Base-by-base conservation (phyloP, 495 filamentous ascomycete species). In the Achaetomiella virescens region DNA sequence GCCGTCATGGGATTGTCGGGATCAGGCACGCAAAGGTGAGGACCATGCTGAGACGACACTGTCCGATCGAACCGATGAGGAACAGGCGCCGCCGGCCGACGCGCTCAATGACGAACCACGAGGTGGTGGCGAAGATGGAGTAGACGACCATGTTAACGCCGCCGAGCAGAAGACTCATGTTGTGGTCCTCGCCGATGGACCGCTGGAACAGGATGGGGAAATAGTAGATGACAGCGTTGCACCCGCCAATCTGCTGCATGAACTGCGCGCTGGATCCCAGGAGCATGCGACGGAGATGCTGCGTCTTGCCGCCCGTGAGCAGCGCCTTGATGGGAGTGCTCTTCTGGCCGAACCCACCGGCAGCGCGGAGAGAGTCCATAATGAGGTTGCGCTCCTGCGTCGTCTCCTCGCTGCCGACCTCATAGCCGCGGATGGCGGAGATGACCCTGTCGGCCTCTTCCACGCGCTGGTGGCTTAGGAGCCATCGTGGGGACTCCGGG, bases 201-300 rank as follows among this genome's bases (percentile, higher is more conserved):
- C 77, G 66, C 70, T 90, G 67, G 71, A 91, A 89, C 0, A 93
- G 78, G 38, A 91, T 79, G 0, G 88, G 86, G 58, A 87, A 86
- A 71, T 87, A 91, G 76, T 93, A 93, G 64, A 90, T 91, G 60
- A 89, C 85, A 12, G 87, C 87, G 55, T 91, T 91, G 70, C 86
- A 89, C 11, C 84, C 83, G 51, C 82, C 60, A 54, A 90, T 75
- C 62, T 93, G 89, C 71, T 92, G 88, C 78, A 91, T 87, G 62
- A 92, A 78, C 76, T 87, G 76, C 55, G 79, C 77, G 58, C 78
- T 77, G 24, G 78, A 66, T 3, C 84, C 84, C 18, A 88, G 72
- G 10, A 84, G 49, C 69, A 86, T 77, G 31, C 84, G 78, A 8
- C 83, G 79, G 65, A 84, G 79, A 59, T 86, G 81, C 63, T 86